Percentiles rank a stretch among this genome's conserved stretches.
Evolutionary conservation across 2,329 filamentous ascomycete genomes (phyloP).

Genomic region (Epichloe festucae): DNA sequence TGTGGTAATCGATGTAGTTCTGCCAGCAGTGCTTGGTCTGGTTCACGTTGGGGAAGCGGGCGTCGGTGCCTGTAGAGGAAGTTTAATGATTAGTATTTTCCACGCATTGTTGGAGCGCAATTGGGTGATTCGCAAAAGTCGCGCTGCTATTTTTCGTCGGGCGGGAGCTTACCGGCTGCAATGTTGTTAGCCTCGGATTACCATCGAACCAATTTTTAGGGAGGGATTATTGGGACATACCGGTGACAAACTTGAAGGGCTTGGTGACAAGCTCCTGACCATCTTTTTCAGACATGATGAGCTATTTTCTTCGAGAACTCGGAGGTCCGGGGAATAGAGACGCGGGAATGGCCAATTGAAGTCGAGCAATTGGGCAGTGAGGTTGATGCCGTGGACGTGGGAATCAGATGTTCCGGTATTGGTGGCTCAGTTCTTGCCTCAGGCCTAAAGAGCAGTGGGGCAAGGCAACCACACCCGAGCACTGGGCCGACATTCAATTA

Average conservation of each 20-base stretch:
- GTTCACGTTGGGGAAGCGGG: slow-evolving; percentile 97
- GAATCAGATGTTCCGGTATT: slow-evolving; percentile 29
- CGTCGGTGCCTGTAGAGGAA: slow-evolving; percentile 68
- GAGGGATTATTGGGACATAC: slow-evolving; percentile 46
- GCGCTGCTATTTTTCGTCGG: slow-evolving; percentile 7
- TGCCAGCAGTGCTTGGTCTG: slow-evolving; percentile 99
- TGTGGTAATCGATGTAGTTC: slow-evolving; percentile 99
- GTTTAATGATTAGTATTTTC: slow-evolving; percentile 6
- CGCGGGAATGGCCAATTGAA: slow-evolving; percentile 13
- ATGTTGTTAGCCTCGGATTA: slow-evolving; percentile 29
- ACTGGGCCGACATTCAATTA: slow-evolving; percentile 22
- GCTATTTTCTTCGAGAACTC: slow-evolving; percentile 19
- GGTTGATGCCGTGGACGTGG: slow-evolving; percentile 22
- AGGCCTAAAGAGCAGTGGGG: slow-evolving; percentile 24
- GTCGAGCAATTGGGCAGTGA: slow-evolving; percentile 2
- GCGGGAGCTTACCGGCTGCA: slow-evolving; percentile 30
- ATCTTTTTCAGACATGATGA: slow-evolving; percentile 82
- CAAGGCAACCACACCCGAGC: slow-evolving; percentile 20
- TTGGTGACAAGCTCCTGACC: slow-evolving; percentile 71
- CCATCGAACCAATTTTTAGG: slow-evolving; percentile 22
- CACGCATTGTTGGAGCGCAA: slow-evolving; percentile 8
- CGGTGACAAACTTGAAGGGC: slow-evolving; percentile 99
- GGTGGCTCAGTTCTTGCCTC: slow-evolving; percentile 24
- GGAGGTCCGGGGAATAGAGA: slow-evolving; percentile 8
- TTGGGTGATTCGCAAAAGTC: slow-evolving; percentile 15